These are phyloP conservation scores for Starmerella scarabaei DNA, from an alignment of 805 yeast genomes.

Conservation along the genomic window DNA sequence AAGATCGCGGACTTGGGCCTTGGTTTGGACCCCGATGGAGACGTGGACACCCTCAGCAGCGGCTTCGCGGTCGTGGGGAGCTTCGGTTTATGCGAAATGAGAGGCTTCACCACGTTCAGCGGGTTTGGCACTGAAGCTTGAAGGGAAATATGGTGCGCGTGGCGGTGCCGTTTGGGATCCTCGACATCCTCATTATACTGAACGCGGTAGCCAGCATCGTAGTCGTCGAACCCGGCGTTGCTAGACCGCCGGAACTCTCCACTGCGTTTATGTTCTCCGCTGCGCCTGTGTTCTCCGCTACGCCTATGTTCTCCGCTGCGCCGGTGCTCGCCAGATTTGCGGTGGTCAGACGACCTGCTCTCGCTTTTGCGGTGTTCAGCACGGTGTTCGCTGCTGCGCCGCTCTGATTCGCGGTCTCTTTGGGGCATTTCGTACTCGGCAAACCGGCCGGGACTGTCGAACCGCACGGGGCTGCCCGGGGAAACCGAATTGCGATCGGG, in stretches of 20 bases:
- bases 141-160: neutral
- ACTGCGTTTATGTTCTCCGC: neutral
- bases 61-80: neutral
- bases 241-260: too few relatives aligned
- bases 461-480: neutral
- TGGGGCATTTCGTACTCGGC: too few relatives aligned
- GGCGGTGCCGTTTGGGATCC: neutral
- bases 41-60: slow-evolving; percentile 3
- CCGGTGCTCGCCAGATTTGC: neutral
- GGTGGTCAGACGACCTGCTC: neutral
- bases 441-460: too few relatives aligned
- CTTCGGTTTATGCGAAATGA: neutral
- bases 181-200: too few relatives aligned
- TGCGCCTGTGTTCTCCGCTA: neutral
- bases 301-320: neutral
- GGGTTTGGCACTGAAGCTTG: neutral
- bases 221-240: too few relatives aligned
- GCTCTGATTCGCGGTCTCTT: too few relatives aligned
- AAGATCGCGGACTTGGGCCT: slow-evolving; percentile 20
- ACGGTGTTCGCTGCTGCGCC: too few relatives aligned
- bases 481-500: too few relatives aligned
- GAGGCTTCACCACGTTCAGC: neutral
- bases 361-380: too few relatives aligned
- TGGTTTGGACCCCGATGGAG: slow-evolving; percentile 3
- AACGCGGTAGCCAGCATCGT: too few relatives aligned